A percentile compares a stretch with the other conserved stretches of the same genome.
Evolutionary conservation across 768 basidiomycete genomes (phyloP).

Genomic region (Podaxis rugospora): DNA sequence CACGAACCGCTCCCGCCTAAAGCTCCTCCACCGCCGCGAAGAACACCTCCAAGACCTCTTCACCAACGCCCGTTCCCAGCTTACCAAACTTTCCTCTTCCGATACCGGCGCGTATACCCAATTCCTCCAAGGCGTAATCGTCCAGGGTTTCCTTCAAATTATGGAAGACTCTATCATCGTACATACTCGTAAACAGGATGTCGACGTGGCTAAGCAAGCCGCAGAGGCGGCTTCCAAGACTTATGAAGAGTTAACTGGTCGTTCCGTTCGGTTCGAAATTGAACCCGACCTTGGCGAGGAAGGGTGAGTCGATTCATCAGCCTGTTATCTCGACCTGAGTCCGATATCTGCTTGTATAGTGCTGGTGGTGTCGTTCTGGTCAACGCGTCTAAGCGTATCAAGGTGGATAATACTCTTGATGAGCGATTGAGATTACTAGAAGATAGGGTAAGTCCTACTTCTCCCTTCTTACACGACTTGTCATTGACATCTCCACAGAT

Average conservation of each 20-base stretch:
- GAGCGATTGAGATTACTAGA: conserved; percentile 87
- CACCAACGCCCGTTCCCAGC: conserved; percentile 50
- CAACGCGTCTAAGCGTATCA: conserved; percentile 73
- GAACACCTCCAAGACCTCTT: conserved; percentile 92
- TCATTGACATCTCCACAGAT: conserved; percentile 46
- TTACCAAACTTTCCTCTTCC: conserved; percentile 35
- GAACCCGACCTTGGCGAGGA: conserved; percentile 63
- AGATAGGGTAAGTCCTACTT: conserved; percentile 62
- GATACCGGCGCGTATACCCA: conserved; percentile 70
- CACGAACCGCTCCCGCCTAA: conserved; percentile 93
- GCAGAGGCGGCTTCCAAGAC: conserved; percentile 54
- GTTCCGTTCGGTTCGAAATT: conserved; percentile 53
- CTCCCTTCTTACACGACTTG: not conserved
- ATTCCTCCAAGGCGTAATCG: conserved; percentile 79
- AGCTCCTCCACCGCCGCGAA: conserved; percentile 85
- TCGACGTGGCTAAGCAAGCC: conserved; percentile 55
- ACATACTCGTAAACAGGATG: conserved; percentile 64
- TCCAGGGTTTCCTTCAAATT: conserved; percentile 81
- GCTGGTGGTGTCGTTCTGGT: conserved; percentile 83
- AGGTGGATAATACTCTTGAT: conserved; percentile 91
- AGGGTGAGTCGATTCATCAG: conserved; percentile 38
- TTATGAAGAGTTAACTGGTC: conserved; percentile 79
- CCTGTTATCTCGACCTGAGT: not conserved
- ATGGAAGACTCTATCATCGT: conserved; percentile 73
- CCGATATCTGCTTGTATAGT: conserved; percentile 30